Base-by-base conservation (phyloP, 768 basidiomycete genomes). In the Pholiota conissans region DNA sequence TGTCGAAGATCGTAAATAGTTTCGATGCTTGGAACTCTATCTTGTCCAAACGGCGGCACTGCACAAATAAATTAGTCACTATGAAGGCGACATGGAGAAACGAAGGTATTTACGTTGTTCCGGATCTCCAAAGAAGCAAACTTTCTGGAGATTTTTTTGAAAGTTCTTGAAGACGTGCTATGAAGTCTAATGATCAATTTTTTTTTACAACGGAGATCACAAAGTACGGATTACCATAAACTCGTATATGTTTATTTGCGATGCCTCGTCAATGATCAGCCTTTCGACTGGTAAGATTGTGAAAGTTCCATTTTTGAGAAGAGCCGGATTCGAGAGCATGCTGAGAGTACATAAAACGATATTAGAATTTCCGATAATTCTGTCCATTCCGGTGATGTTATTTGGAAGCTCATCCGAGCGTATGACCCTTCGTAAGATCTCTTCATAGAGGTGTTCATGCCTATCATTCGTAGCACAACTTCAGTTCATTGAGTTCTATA, bases 261-360 rank as follows among this genome's bases (percentile, higher is more conserved):
- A 82, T 2, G 80, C 83, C 65, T 84, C 82, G 55, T 84, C 83
- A n/a, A 84, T 69, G n/a, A 84, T 72, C 1, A 84, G 72, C n/a
- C 72, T 68, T 24, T 71, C 73, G 20, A 82, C 66, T 1, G 80
- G 80, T 1, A 80, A 65, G 3, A 76, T 28, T 0, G 65, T 42
- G 61, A 76, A 78, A 6, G 77, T 53, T 2, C 71, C 68, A 13
- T 71, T 69, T 0, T 63, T 51, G 10, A 69, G 63, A n/a, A 84
- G 59, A 1, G 58, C 65, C 3, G 77, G 77, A 37, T 80, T 80
- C 3, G 79, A 81, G 6, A 84, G 70, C 76, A 80, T 81, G 55
- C 77, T 74, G 22, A 84, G 58, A 0, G 82, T 84, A 39, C 73
- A 82, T 2, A 84, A 65, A 5, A 84, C 68, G 22, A 81, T 71